Evolutionary conservation across 106 monocot species (phyloP).

Genomic region (Apostasia shenzhenica): DNA sequence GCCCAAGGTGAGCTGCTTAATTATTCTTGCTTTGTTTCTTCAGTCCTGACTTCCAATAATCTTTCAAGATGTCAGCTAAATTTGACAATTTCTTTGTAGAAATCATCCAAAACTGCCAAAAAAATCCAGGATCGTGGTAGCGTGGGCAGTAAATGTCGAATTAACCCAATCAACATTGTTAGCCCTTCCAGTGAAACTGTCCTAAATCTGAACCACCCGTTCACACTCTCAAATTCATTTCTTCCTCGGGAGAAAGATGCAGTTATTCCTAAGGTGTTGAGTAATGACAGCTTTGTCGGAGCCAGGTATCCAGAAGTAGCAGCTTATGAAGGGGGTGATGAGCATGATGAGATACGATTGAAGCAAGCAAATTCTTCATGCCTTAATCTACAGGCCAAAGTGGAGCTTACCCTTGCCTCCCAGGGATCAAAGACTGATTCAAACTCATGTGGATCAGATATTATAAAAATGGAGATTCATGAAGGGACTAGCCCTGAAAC

Average conservation of each 20-base stretch:
- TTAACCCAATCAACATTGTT: slow-evolving; percentile 30
- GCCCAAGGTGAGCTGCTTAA: slow-evolving; percentile 24
- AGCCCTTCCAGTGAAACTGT: slow-evolving; percentile 4
- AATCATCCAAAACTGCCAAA: slow-evolving; percentile 10
- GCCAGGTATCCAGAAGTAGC: slow-evolving; percentile 12
- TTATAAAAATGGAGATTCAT: slow-evolving; percentile 9
- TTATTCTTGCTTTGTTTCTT: background rate
- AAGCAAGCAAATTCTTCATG: slow-evolving; percentile 42
- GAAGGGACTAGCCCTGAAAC: slow-evolving; percentile 23
- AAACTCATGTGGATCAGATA: background rate
- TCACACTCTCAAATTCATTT: background rate
- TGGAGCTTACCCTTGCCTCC: background rate
- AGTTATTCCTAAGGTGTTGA: background rate
- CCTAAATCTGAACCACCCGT: slow-evolving; percentile 3
- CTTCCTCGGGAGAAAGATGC: background rate
- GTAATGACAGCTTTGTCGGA: slow-evolving; percentile 5
- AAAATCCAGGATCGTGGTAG: slow-evolving; percentile 6
- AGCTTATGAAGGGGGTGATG: slow-evolving; percentile 56
- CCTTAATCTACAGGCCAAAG: slow-evolving; percentile 30
- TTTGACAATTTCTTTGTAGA: slow-evolving; percentile 17
- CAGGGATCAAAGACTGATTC: background rate
- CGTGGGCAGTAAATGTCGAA: slow-evolving; percentile 2
- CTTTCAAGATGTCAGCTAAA: background rate
- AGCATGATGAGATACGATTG: slow-evolving; percentile 40
- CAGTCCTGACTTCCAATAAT: background rate